Conservation (phyloP, 1,284 basidiomycete species). For the Ceratobasidium sp. region DNA sequence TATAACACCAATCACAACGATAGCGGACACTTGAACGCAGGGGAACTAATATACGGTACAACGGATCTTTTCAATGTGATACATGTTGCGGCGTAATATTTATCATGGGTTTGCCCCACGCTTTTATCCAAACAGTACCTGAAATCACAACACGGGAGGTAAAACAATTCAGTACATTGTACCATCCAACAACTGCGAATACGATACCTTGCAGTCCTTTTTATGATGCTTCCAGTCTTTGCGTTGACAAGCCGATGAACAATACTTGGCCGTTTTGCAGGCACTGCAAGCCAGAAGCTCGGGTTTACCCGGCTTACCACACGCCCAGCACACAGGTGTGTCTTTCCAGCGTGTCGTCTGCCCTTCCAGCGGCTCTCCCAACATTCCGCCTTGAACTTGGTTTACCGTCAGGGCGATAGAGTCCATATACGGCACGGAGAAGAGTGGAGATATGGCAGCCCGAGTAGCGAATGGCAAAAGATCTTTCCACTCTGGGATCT, state of each 20-base stretch:
- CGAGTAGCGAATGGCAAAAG: constrained; percentile 30
- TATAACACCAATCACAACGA: too few species aligned
- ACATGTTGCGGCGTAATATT: too few species aligned
- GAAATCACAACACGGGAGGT: too few species aligned
- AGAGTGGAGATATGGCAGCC: constrained; percentile 13
- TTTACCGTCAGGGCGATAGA: background rate
- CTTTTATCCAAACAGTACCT: too few species aligned
- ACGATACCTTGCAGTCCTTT: background rate
- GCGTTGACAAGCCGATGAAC: constrained; percentile 10
- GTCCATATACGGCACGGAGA: constrained; percentile 5
- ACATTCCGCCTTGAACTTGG: background rate
- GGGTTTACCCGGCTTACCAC: background rate
- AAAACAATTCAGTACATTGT: too few species aligned
- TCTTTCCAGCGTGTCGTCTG: background rate
- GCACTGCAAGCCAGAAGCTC: background rate
- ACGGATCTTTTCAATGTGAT: too few species aligned
- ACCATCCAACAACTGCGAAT: too few species aligned
- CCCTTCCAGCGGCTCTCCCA: background rate
- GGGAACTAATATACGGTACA: too few species aligned
- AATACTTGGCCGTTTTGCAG: constrained; percentile 30
- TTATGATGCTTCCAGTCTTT: constrained; percentile 34
- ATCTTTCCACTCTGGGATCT: background rate
- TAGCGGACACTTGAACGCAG: too few species aligned
- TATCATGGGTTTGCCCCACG: too few species aligned
- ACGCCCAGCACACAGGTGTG: background rate